Percentiles rank a stretch among this genome's conserved stretches.
Conservation (phyloP, 768 basidiomycete genomes). For the Hydnum rufescens region DNA sequence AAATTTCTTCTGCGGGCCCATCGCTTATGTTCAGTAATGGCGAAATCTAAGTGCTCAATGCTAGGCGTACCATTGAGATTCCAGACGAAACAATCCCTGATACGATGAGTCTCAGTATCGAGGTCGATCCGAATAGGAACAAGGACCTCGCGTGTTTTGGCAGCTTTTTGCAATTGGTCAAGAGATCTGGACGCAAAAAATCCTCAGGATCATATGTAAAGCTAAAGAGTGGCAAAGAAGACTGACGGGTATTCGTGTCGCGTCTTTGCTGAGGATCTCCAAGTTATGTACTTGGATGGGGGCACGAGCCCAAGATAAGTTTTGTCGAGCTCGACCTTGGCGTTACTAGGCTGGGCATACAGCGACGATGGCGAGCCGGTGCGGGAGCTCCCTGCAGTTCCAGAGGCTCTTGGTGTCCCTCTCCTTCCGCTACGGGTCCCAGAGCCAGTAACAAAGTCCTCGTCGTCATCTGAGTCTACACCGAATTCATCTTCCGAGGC, state of each 20-base stretch:
- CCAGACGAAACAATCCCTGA: slow-evolving; percentile 94
- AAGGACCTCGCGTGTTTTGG: slow-evolving; percentile 32
- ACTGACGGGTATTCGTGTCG: slow-evolving; percentile 60
- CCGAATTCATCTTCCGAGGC: slow-evolving; percentile 63
- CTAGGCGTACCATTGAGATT: slow-evolving; percentile 46
- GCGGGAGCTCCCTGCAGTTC: slow-evolving; percentile 25
- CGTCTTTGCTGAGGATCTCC: slow-evolving; percentile 36
- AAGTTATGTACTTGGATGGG: slow-evolving; percentile 54
- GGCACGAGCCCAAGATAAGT: slow-evolving; percentile 79
- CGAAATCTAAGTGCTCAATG: background rate
- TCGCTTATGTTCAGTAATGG: background rate
- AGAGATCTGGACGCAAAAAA: slow-evolving; percentile 24
- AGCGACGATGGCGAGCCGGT: slow-evolving; percentile 11
- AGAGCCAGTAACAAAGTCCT: slow-evolving; percentile 55
- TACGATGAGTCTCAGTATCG: slow-evolving; percentile 75
- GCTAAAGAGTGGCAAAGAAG: slow-evolving; percentile 11
- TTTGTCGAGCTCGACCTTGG: slow-evolving; percentile 45
- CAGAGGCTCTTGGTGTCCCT: slow-evolving; percentile 31
- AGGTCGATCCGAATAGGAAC: slow-evolving; percentile 92
- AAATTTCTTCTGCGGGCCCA: slow-evolving; percentile 32
- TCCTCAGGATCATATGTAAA: slow-evolving; percentile 6
- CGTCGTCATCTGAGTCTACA: slow-evolving; percentile 59
- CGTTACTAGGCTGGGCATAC: slow-evolving; percentile 16
- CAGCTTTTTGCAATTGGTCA: slow-evolving; percentile 44
- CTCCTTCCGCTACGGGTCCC: slow-evolving; percentile 27